Percentiles rank a stretch among this genome's conserved stretches.
These are phyloP conservation scores for Chlorociboria aeruginascens DNA, from an alignment of 495 filamentous ascomycete genomes.

Conservation along the genomic window DNA sequence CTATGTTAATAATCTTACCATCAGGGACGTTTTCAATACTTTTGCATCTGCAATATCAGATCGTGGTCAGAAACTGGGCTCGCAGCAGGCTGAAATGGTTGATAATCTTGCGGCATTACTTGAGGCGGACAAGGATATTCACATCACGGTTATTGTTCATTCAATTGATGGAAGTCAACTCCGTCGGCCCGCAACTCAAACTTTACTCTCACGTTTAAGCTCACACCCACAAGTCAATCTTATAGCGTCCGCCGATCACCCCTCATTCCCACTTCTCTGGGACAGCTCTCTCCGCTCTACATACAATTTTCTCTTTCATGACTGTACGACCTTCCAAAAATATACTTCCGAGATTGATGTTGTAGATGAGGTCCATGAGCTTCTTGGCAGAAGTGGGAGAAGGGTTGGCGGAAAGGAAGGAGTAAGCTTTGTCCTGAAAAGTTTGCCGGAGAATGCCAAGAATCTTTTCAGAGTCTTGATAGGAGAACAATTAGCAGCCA, in stretches of 20 bases:
- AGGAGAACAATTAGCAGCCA: conserved; percentile 65
- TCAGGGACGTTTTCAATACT: conserved; percentile 68
- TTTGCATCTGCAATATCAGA: conserved; percentile 55
- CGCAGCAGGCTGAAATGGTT: conserved; percentile 47
- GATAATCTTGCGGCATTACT: conserved; percentile 50
- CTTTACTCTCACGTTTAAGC: conserved; percentile 63
- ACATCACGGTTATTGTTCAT: conserved; percentile 65
- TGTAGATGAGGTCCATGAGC: conserved; percentile 74
- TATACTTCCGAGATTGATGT: conserved; percentile 60
- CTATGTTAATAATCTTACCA: conserved; percentile 61
- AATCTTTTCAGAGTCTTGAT: conserved; percentile 75
- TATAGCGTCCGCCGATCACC: conserved; percentile 73
- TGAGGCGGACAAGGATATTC: conserved; percentile 28
- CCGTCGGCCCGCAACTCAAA: conserved; percentile 55
- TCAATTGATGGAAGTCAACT: conserved; percentile 73
- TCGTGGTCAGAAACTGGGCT: conserved; percentile 32
- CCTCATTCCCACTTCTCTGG: conserved; percentile 82
- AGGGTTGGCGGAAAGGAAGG: conserved; percentile 83
- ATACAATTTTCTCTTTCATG: conserved; percentile 83
- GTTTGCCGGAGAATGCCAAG: conserved; percentile 82
- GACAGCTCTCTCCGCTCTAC: conserved; percentile 65
- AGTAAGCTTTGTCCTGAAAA: conserved; percentile 79
- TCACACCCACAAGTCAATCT: conserved; percentile 63
- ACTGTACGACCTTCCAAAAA: conserved; percentile 78
- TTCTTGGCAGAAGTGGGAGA: conserved; percentile 74